Evolutionary conservation across 2,329 filamentous ascomycete genomes (phyloP).

Genomic region (Botrytis elliptica): DNA sequence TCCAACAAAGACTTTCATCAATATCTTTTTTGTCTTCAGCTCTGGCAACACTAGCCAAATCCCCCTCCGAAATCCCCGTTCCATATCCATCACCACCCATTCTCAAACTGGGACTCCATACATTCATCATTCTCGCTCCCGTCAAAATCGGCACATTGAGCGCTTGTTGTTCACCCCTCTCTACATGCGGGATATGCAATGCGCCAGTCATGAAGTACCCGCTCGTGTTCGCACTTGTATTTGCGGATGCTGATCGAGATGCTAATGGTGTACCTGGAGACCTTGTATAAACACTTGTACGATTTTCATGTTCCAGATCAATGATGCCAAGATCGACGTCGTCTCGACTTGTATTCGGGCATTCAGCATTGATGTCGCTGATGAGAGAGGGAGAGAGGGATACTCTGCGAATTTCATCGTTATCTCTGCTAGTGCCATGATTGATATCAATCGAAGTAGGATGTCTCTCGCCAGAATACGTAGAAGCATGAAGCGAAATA

Average conservation of each 20-base stretch:
- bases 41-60: neutral
- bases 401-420: neutral
- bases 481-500: neutral
- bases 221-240: neutral
- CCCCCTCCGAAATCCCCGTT: neutral
- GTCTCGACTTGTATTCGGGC: neutral
- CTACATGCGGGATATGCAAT: neutral
- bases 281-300: neutral
- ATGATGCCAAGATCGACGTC: conserved; percentile 13
- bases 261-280: neutral
- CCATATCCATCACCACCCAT: neutral
- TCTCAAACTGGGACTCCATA: neutral
- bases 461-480: neutral
- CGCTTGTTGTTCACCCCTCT: neutral
- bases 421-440: neutral
- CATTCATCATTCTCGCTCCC: conserved; percentile 8
- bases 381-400: conserved; percentile 6
- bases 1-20: conserved; percentile 30
- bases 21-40: neutral
- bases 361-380: neutral
- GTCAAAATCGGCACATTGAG: conserved; percentile 18
- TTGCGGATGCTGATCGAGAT: neutral
- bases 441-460: neutral
- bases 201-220: conserved; percentile 7
- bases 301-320: conserved; percentile 13